These are phyloP conservation scores for Raddia distichophylla DNA, from an alignment of 176 grass and related monocot genomes.

Conservation along the genomic window DNA sequence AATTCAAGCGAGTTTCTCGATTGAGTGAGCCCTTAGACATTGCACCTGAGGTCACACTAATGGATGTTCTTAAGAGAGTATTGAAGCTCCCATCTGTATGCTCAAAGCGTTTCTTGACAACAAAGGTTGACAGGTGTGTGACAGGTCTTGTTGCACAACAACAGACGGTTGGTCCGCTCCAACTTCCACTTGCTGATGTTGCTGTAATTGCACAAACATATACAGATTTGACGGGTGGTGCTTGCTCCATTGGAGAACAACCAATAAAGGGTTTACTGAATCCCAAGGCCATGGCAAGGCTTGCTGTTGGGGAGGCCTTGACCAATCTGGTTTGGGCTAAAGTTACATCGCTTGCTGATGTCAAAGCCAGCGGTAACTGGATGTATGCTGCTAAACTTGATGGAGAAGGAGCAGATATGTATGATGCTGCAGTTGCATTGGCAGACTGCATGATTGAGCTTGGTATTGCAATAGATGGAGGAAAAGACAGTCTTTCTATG, in stretches of 20 bases:
- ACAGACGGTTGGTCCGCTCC: constrained; percentile 80
- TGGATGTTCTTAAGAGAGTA: constrained; percentile 80
- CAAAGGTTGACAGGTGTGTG: constrained; percentile 92
- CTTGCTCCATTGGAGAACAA: constrained; percentile 84
- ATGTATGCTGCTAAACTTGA: constrained; percentile 97
- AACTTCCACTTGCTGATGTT: constrained; percentile 83
- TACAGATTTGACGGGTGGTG: constrained; percentile 77
- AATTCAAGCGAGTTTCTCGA: constrained; percentile 61
- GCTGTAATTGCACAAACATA: constrained; percentile 91
- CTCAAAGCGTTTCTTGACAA: constrained; percentile 90
- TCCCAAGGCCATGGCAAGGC: constrained; percentile 82
- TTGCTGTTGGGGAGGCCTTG: constrained; percentile 85
- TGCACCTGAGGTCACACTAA: constrained; percentile 64
- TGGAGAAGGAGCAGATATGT: constrained; percentile 89
- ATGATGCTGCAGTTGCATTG: constrained; percentile 79
- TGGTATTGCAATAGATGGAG: constrained; percentile 88
- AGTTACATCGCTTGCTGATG: constrained; percentile 72
- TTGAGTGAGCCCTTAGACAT: constrained; percentile 69
- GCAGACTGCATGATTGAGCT: constrained; percentile 90
- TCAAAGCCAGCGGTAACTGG: constrained; percentile 95
- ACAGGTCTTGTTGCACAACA: constrained; percentile 88
- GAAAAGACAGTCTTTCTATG: constrained; percentile 98
- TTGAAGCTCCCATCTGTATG: constrained; percentile 79
- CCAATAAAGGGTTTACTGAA: constrained; percentile 85
- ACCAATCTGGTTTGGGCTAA: constrained; percentile 96